phyloP scores from a whole-genome alignment of 257 asterid genomes.

The Datura wrightii region DNA sequence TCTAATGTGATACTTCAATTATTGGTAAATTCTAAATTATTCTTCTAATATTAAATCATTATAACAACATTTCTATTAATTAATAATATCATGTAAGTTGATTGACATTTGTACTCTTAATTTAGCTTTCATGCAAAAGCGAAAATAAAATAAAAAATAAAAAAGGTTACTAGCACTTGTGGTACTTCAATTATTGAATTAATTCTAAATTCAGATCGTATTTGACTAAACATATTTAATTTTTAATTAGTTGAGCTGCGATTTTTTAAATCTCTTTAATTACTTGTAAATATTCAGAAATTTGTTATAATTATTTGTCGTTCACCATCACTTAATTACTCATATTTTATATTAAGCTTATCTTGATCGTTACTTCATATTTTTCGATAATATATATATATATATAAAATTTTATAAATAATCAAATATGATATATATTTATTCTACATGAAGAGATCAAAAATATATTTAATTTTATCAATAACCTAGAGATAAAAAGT shows the following conservation, averaged over 20 bases:
- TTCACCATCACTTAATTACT: not conserved
- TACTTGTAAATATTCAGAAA: not conserved
- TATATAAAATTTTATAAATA: slow-evolving; percentile 15
- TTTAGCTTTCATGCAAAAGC: not conserved
- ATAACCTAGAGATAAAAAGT: not conserved
- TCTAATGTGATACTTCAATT: not conserved
- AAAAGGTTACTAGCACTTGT: not conserved
- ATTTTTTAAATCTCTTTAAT: too few relatives aligned
- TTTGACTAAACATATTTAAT: not conserved
- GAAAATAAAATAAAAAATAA: not conserved
- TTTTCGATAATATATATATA: not conserved
- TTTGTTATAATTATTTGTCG: not conserved
- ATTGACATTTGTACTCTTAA: not conserved
- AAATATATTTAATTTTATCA: not conserved
- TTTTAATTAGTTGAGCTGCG: not conserved
- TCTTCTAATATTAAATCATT: not conserved
- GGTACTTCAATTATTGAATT: not conserved
- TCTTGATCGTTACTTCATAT: not conserved
- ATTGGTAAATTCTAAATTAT: too few relatives aligned
- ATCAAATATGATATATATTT: not conserved
- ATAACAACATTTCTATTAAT: not conserved
- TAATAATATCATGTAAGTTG: not conserved
- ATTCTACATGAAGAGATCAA: not conserved
- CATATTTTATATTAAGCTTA: not conserved
- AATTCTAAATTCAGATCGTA: not conserved